Percentiles rank a stretch among this genome's conserved stretches.
Evolutionary conservation across 805 yeast genomes (phyloP).

Genomic region (Lipomyces yamadae): DNA sequence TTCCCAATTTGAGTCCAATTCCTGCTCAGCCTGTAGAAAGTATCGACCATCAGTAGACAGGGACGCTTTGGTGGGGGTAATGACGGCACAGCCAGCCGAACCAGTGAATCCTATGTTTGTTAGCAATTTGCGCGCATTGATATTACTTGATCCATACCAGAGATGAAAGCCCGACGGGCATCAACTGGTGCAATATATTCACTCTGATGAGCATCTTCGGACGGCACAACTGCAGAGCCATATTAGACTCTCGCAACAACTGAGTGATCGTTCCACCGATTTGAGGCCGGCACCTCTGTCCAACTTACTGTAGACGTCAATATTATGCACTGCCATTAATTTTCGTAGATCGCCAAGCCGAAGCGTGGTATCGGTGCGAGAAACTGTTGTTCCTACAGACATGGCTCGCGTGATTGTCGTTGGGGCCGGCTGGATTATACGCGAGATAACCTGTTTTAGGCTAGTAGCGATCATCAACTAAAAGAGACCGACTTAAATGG

Average conservation of each 20-base stretch:
- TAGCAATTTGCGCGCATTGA: not conserved
- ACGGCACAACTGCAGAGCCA: conserved; percentile 56
- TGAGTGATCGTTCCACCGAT: not conserved
- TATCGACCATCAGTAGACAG: conserved; percentile 94
- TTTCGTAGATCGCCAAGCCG: conserved; percentile 65
- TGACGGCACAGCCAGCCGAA: conserved; percentile 89
- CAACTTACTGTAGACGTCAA: conserved; percentile 64
- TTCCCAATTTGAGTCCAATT: conserved; percentile 78
- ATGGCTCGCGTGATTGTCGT: conserved; percentile 13
- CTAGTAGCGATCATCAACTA: conserved; percentile 1
- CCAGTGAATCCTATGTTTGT: conserved; percentile 65
- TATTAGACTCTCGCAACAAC: not conserved
- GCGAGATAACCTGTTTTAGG: conserved; percentile 2
- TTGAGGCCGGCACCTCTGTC: not conserved
- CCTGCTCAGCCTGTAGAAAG: conserved; percentile 85
- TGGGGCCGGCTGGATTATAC: not conserved
- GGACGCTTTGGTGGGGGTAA: conserved; percentile 71
- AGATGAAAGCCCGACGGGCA: conserved; percentile 78
- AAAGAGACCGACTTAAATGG: not conserved
- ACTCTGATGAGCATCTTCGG: conserved; percentile 92
- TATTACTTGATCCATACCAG: conserved; percentile 52
- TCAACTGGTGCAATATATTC: conserved; percentile 86
- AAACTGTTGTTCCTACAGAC: conserved; percentile 18
- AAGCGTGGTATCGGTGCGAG: conserved; percentile 33
- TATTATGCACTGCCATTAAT: conserved; percentile 63